These are phyloP conservation scores for Aspergillus bridgeri DNA, from an alignment of 495 filamentous ascomycete genomes.

Conservation along the genomic window DNA sequence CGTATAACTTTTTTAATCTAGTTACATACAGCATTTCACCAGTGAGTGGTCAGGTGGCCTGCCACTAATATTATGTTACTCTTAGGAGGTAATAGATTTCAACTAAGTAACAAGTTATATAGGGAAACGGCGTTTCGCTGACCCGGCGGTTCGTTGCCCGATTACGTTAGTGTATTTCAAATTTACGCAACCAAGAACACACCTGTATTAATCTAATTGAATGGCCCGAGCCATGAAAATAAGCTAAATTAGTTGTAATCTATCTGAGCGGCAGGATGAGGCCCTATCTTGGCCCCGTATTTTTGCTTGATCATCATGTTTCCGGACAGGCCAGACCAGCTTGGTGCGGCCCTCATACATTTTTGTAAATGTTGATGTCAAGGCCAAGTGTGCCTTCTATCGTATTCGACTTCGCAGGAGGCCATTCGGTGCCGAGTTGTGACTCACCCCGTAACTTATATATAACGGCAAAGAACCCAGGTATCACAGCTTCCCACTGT, in stretches of 20 bases:
- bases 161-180: neutral
- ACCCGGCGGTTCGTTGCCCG: too few species aligned
- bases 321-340: neutral
- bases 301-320: constrained; percentile 1
- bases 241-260: constrained; percentile 1
- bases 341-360: neutral
- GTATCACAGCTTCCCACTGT: neutral
- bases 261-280: neutral
- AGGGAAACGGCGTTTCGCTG: too few species aligned
- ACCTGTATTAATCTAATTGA: neutral
- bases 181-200: neutral
- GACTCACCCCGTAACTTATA: neutral
- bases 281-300: neutral
- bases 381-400: neutral
- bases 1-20: too few species aligned
- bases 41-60: too few species aligned
- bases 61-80: too few species aligned
- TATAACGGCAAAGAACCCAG: neutral
- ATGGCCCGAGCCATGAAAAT: neutral
- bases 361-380: neutral
- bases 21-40: too few species aligned
- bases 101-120: too few species aligned
- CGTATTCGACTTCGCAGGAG: neutral
- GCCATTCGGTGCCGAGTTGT: neutral
- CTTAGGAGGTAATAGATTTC: too few species aligned